These are phyloP conservation scores for Alternaria angustiovoidea DNA, from an alignment of 2,329 filamentous ascomycete genomes.

Conservation along the genomic window DNA sequence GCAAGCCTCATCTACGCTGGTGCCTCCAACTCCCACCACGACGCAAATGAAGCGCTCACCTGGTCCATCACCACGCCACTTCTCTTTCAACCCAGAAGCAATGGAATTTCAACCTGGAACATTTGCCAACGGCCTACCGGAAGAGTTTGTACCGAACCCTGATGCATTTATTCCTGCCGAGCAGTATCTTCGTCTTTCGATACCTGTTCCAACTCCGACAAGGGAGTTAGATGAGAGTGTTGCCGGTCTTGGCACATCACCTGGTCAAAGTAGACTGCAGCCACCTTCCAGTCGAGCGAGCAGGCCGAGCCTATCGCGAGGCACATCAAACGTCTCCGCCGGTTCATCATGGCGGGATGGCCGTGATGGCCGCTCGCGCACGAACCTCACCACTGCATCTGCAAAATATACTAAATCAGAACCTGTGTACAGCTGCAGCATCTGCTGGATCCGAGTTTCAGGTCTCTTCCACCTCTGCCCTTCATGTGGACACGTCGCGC, in stretches of 20 bases:
- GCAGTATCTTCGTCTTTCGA: conserved; percentile 43
- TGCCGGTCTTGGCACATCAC: conserved; percentile 26
- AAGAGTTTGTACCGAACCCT: conserved; percentile 24
- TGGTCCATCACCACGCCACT: conserved; percentile 36
- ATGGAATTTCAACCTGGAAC: conserved; percentile 43
- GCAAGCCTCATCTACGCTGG: conserved; percentile 35
- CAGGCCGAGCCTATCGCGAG: conserved; percentile 37
- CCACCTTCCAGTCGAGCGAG: conserved; percentile 20
- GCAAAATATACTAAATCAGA: conserved; percentile 27
- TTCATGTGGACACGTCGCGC: conserved; percentile 48
- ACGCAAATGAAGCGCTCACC: conserved; percentile 34
- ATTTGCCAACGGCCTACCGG: conserved; percentile 20
- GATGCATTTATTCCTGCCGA: conserved; percentile 32
- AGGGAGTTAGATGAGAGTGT: conserved; percentile 31
- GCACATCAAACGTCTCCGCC: conserved; percentile 38
- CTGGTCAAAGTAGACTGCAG: conserved; percentile 25
- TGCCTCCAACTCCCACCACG: conserved; percentile 29
- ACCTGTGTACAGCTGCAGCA: conserved; percentile 45
- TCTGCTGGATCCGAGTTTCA: conserved; percentile 50
- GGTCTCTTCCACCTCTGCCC: conserved; percentile 49
- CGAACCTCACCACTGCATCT: conserved; percentile 12
- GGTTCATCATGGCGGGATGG: conserved; percentile 27
- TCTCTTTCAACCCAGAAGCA: conserved; percentile 49
- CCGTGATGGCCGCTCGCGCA: conserved; percentile 20
- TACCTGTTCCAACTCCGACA: conserved; percentile 31